Base-by-base conservation (phyloP, 306 rosid species). In the Arachis stenosperma region DNA sequence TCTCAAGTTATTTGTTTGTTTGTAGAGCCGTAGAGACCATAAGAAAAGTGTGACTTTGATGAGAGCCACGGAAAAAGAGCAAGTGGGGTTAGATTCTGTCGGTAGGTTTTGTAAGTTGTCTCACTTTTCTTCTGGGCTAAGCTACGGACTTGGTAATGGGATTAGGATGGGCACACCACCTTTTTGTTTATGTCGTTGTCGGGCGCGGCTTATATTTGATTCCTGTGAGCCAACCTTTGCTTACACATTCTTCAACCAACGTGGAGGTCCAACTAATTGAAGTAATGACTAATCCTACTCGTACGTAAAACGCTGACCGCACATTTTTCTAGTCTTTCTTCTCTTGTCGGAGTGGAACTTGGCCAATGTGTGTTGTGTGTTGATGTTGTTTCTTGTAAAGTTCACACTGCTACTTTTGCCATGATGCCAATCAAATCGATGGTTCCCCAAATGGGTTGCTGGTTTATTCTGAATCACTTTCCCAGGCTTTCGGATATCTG, bases 31-130 rank as follows among this genome's bases (percentile, higher is more conserved):
- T 33, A 33, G 37, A 33, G 37, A 4, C 37, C 37, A 33, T 33
- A 33, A 33, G 37, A 33, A 33, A 33, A 33, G 37, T 33, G 37
- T 33, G 37, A 33, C 9, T 44, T 10, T 22, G 70, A 66, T 5
- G 71, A 67, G 10, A 47, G 57, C 12, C 57, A 47, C 1, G 13
- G 39, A 50, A 36, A 29, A 47, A 27, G 54, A 44, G n/a, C 54
- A 41, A 50, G 37, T 13, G 22, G 37, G 54, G 27, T 8, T 46
- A 43, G 39, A 39, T 42, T 75, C 9, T 22, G 8, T 57, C 65
- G 37, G 36, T 43, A 13, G 10, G 33, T n/a, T 75, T 44, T 66
- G 61, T 52, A 65, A 48, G 6, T 58, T 58, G 78, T 78, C 57
- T 65, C 7, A 11, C 46, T 53, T 74, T 48, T 74, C 37, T 33